Percentiles rank a stretch among this genome's conserved stretches.
phyloP scores from a whole-genome alignment of 2,329 filamentous ascomycete genomes.

The Colletotrichum zoysiae region DNA sequence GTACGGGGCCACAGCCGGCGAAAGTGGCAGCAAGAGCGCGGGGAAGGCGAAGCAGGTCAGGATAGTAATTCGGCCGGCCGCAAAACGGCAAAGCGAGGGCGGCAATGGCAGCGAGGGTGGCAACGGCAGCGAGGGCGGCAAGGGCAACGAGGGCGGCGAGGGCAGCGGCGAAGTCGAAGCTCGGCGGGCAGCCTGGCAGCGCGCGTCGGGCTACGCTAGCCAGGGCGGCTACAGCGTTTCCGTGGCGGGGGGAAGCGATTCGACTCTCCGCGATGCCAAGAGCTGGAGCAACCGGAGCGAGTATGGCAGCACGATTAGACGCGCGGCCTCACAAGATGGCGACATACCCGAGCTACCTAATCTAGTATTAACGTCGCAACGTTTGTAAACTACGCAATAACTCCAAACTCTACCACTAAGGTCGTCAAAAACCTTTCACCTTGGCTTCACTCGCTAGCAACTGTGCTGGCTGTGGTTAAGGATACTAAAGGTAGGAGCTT shows the following conservation, averaged over 20 bases:
- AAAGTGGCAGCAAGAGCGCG: slow-evolving; percentile 36
- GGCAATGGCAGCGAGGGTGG: neutral
- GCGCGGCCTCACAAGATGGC: neutral
- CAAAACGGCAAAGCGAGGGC: slow-evolving; percentile 15
- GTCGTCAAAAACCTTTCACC: too few species aligned
- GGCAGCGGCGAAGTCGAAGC: slow-evolving; percentile 35
- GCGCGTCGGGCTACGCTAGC: slow-evolving; percentile 47
- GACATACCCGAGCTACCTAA: neutral
- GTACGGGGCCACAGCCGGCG: neutral
- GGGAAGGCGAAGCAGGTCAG: slow-evolving; percentile 47
- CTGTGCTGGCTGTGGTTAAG: too few species aligned
- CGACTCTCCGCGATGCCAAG: slow-evolving; percentile 43
- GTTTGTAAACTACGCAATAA: too few species aligned
- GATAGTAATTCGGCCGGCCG: slow-evolving; percentile 49
- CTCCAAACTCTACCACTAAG: too few species aligned
- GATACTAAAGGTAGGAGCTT: too few species aligned
- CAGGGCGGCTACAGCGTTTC: slow-evolving; percentile 46
- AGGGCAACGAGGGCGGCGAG: slow-evolving; percentile 12
- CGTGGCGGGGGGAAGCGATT: slow-evolving; percentile 44
- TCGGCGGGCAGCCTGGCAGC: slow-evolving; percentile 45
- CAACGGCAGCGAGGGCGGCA: neutral
- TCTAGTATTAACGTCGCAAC: too few species aligned
- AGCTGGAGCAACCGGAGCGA: slow-evolving; percentile 50
- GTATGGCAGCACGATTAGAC: slow-evolving; percentile 39
- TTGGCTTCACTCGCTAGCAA: too few species aligned